These are phyloP conservation scores for Mitragyna speciosa DNA, from an alignment of 257 asterid genomes.

Conservation along the genomic window DNA sequence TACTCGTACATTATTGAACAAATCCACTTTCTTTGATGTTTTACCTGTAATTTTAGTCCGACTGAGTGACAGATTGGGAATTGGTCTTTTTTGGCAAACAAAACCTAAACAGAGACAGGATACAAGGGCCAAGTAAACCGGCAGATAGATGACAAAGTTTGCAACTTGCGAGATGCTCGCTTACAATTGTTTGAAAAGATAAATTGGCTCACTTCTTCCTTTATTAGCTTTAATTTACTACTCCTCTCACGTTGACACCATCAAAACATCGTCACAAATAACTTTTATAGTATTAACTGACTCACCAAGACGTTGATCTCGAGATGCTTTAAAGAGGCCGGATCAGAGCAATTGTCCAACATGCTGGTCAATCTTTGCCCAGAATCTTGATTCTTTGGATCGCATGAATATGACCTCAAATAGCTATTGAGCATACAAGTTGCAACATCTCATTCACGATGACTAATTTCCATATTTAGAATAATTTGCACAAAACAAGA, in stretches of 20 bases:
- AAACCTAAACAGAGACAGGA: conserved; percentile 27
- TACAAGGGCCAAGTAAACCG: conserved; percentile 32
- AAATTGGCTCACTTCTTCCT: not conserved
- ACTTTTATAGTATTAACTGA: not conserved
- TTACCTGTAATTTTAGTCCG: too few relatives aligned
- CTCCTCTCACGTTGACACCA: conserved; percentile 18
- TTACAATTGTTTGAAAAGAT: conserved; percentile 15
- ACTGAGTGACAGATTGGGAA: not conserved
- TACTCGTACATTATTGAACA: not conserved
- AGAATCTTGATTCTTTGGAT: conserved; percentile 24
- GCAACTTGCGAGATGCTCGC: conserved; percentile 52
- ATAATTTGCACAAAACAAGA: too few relatives aligned
- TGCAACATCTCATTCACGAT: not conserved
- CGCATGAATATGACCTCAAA: not conserved
- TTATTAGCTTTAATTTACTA: not conserved
- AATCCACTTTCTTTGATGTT: not conserved
- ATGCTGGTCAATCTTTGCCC: not conserved
- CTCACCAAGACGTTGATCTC: conserved; percentile 1
- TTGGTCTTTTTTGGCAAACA: not conserved
- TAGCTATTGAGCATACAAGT: not conserved
- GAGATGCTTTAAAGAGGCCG: not conserved
- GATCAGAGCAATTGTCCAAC: not conserved
- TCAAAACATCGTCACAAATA: conserved; percentile 5
- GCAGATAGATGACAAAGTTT: conserved; percentile 24
- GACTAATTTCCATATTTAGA: not conserved